These are phyloP conservation scores for Tremella fuciformis DNA, from an alignment of 768 basidiomycete genomes.

Conservation along the genomic window DNA sequence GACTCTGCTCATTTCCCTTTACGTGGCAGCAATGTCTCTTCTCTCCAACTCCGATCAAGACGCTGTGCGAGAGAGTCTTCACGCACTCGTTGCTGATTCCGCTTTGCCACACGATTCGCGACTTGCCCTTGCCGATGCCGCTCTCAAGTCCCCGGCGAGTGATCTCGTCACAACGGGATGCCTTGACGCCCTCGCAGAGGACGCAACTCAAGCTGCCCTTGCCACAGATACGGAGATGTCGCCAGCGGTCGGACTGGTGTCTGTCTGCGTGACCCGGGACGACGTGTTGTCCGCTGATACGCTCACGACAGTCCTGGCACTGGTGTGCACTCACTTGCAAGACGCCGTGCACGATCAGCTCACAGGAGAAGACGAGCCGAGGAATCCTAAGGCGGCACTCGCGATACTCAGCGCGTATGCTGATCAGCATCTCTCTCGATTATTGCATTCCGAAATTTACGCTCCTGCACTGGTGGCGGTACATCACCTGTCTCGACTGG, in stretches of 20 bases:
- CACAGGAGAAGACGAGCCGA: constrained; percentile 4
- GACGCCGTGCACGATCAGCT: constrained; percentile 24
- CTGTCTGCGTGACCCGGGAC: neutral
- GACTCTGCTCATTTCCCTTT: too few relatives aligned
- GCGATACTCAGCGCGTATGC: constrained; percentile 36
- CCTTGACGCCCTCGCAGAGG: constrained; percentile 35
- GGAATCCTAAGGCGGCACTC: constrained; percentile 23
- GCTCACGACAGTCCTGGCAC: constrained; percentile 35
- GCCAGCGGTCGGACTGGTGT: constrained; percentile 8
- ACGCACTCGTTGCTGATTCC: constrained; percentile 6
- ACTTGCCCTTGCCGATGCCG: constrained; percentile 12
- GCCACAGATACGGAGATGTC: neutral
- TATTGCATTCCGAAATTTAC: constrained; percentile 30
- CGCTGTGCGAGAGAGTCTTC: constrained; percentile 6
- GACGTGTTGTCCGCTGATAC: constrained; percentile 31
- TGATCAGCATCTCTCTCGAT: constrained; percentile 11
- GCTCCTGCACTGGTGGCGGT: constrained; percentile 34
- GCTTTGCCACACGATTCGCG: constrained; percentile 24
- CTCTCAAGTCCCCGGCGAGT: neutral
- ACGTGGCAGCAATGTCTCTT: too few relatives aligned
- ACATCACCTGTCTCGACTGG: constrained; percentile 32
- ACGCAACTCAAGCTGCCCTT: constrained; percentile 39
- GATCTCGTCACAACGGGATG: constrained; percentile 5
- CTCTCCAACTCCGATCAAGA: too few relatives aligned
- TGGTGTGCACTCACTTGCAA: constrained; percentile 39